A percentile compares a stretch with the other conserved stretches of the same genome.
Conservation (phyloP, 345 rosid genomes). For the Capsella bursapastoris region DNA sequence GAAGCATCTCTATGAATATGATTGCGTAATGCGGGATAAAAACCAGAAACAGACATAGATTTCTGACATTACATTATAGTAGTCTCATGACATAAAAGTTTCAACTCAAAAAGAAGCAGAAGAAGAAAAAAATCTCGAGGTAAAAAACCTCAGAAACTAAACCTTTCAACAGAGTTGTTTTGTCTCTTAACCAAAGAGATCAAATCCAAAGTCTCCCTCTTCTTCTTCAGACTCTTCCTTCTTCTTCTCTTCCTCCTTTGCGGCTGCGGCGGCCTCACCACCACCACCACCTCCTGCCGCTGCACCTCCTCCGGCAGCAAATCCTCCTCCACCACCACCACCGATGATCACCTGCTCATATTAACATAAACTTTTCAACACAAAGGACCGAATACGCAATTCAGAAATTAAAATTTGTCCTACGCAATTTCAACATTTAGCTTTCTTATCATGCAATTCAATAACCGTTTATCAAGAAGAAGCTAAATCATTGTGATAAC, state of each 20-base stretch:
- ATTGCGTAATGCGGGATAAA: too few species aligned
- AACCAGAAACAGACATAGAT: constrained; percentile 33
- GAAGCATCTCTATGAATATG: too few species aligned
- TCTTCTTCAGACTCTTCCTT: constrained; percentile 68
- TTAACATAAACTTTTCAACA: background rate
- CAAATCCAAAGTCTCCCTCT: constrained; percentile 74
- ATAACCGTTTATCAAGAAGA: too few species aligned
- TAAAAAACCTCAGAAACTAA: constrained; percentile 19
- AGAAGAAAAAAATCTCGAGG: background rate
- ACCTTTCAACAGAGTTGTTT: background rate
- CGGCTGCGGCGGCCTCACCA: constrained; percentile 53
- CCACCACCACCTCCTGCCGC: constrained; percentile 57
- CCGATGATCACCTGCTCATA: constrained; percentile 56
- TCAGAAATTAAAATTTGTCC: background rate
- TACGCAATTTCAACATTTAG: too few species aligned
- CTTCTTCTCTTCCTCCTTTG: constrained; percentile 62
- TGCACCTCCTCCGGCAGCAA: constrained; percentile 54
- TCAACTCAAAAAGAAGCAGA: background rate
- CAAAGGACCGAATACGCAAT: background rate
- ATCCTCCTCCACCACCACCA: constrained; percentile 57
- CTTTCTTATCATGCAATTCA: too few species aligned
- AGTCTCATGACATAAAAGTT: background rate
- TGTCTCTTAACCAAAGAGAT: constrained; percentile 60
- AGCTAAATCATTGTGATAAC: too few species aligned
- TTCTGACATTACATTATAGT: constrained; percentile 27